Evolutionary conservation across 305 asterid species (phyloP), one percentile per base, ranked within the genome.

Genomic region (Galium porrigens): DNA sequence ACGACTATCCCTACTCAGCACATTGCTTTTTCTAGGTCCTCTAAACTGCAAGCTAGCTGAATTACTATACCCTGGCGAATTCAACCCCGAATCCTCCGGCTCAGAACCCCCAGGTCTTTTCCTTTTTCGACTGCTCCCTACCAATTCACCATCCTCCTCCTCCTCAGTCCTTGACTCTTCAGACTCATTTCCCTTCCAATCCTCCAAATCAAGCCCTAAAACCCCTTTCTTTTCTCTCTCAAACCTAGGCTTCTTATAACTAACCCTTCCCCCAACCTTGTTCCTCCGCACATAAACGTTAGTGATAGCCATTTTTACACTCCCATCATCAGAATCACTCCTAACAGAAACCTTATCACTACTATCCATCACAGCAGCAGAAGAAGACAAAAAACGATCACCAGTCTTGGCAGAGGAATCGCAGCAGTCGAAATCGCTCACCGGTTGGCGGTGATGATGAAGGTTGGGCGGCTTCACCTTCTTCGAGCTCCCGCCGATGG

Each of bases 391-490:
- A 1, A 32, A 53, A 6, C 0, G 25, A 4, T 55, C 53, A 57
- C 10, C 54, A 36, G 52, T 33, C 27, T 70, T 70, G 4, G 51
- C 30, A 2, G 70, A 36, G 20, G 58, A 88, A 77, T 79, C 86
- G 8, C 63, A 65, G 48, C 75, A 74, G 70, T 69, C 63, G 57
- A 52, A 70, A 46, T 77, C 72, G 18, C 4, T 63, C 5, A 44
- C 71, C 7, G 73, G 49, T 46, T 70, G 67, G 39, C 68, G 69
- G 62, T 71, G 70, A 51, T 71, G 61, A 58, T 52, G 70, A 37
- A 58, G 10, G 52, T 68, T 80, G n/a, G 96, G 79, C 27, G 90
- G 88, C 75, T 81, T 84, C 33, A 83, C 88, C 76, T 90, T 90
- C 59, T 84, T 90, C 48, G 88, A 85, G 68, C 97, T 95, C 18